Evolutionary conservation across 2,329 filamentous ascomycete species (phyloP).

Genomic region (Cyphellophora attinorum): DNA sequence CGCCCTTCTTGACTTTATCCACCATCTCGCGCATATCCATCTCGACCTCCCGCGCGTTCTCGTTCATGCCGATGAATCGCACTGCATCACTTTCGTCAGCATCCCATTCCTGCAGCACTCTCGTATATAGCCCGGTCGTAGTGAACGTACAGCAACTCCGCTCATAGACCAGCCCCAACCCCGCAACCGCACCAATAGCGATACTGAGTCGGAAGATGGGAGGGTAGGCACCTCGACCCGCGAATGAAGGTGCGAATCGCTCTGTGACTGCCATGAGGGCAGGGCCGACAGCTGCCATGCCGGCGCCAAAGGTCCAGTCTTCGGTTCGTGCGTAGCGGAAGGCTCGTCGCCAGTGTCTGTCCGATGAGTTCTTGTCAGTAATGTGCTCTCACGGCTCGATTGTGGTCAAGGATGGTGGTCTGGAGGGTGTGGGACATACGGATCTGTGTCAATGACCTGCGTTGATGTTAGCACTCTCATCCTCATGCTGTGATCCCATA

Average conservation of each 20-base stretch:
- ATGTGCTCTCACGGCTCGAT: too few relatives aligned
- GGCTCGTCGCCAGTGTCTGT: constrained; percentile 73
- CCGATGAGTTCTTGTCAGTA: constrained; percentile 42
- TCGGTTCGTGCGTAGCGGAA: constrained; percentile 74
- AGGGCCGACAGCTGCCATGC: constrained; percentile 62
- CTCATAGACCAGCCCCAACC: constrained; percentile 78
- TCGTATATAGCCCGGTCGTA: background rate
- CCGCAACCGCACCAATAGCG: constrained; percentile 63
- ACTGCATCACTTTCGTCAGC: constrained; percentile 43
- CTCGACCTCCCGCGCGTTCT: constrained; percentile 84
- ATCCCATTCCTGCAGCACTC: background rate
- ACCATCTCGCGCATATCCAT: constrained; percentile 99
- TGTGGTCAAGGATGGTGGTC: too few relatives aligned
- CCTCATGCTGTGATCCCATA: too few relatives aligned
- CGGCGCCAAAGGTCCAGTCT: constrained; percentile 67
- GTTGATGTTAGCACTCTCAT: too few relatives aligned
- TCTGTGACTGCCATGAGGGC: constrained; percentile 70
- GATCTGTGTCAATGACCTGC: constrained; percentile 97
- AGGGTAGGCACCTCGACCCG: constrained; percentile 72
- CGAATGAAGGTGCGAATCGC: constrained; percentile 72
- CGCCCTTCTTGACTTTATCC: constrained; percentile 81
- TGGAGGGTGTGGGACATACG: too few relatives aligned
- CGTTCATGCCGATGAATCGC: constrained; percentile 89
- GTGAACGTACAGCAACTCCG: constrained; percentile 64
- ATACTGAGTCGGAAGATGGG: constrained; percentile 71